These are phyloP conservation scores for Wickerhamomyces ciferrii DNA, from an alignment of 805 yeast species.

Conservation along the genomic window DNA sequence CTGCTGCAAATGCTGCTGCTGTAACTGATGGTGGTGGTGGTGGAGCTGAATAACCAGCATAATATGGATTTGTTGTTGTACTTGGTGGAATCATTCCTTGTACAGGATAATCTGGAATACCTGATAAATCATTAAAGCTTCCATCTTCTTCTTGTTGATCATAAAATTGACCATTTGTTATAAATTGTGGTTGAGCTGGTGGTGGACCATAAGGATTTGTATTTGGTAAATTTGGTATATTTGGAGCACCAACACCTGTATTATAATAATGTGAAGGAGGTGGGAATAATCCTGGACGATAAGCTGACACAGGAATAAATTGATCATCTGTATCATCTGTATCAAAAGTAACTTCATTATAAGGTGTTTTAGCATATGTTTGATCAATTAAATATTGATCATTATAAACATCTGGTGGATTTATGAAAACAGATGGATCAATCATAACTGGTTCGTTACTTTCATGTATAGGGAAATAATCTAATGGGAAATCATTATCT, in stretches of 20 bases:
- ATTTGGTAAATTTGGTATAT: not conserved
- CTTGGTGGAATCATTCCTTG: slow-evolving; percentile 1
- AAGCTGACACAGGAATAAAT: not conserved
- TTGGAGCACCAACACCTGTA: not conserved
- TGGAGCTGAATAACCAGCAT: not conserved
- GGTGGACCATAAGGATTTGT: slow-evolving; percentile 1
- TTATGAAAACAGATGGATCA: slow-evolving; percentile 29
- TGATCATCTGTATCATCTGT: not conserved
- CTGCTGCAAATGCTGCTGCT: not conserved
- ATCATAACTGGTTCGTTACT: slow-evolving; percentile 18
- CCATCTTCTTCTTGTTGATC: slow-evolving; percentile 14
- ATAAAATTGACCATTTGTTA: slow-evolving; percentile 23
- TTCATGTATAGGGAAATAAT: slow-evolving; percentile 43
- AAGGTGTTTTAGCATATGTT: slow-evolving; percentile 38
- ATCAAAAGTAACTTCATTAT: slow-evolving; percentile 12
- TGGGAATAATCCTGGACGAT: not conserved
- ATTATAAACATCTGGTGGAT: slow-evolving; percentile 25
- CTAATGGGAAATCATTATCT: slow-evolving; percentile 65
- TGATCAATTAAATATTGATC: slow-evolving; percentile 49
- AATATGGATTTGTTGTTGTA: not conserved
- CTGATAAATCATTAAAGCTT: slow-evolving; percentile 3
- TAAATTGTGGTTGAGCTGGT: slow-evolving; percentile 4
- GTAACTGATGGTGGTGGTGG: not conserved
- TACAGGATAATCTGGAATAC: not conserved
- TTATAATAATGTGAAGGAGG: not conserved